Percentiles rank a stretch among this genome's conserved stretches.
These are phyloP conservation scores for Phaeolepiota aurea DNA, from an alignment of 768 basidiomycete genomes.

Conservation along the genomic window DNA sequence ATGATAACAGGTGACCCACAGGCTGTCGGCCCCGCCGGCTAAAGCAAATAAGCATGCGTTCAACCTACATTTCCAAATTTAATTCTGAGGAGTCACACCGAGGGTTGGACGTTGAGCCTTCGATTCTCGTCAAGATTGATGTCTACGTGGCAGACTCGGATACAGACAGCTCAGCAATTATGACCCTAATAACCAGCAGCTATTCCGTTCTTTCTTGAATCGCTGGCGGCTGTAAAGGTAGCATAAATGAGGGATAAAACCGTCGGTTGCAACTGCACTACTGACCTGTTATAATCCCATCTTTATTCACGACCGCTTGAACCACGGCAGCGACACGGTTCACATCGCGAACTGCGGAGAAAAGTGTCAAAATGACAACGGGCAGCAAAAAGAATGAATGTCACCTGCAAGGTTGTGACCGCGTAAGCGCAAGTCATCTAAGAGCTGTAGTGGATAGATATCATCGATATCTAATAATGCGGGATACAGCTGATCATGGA, in stretches of 20 bases:
- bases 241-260: neutral
- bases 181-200: slow-evolving; percentile 76
- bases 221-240: slow-evolving; percentile 60
- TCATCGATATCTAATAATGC: slow-evolving; percentile 49
- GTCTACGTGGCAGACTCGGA: too few relatives aligned
- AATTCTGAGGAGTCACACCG: too few relatives aligned
- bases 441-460: slow-evolving; percentile 44
- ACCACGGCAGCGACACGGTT: slow-evolving; percentile 72
- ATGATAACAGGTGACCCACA: too few relatives aligned
- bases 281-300: slow-evolving; percentile 59
- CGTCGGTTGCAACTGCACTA: slow-evolving; percentile 4
- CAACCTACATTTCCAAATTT: too few relatives aligned
- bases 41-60: too few relatives aligned
- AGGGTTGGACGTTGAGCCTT: too few relatives aligned
- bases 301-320: slow-evolving; percentile 49
- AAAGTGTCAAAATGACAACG: neutral
- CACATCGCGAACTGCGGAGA: slow-evolving; percentile 46
- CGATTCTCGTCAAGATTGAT: too few relatives aligned
- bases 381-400: neutral
- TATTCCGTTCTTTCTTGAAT: slow-evolving; percentile 89
- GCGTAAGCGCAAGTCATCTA: slow-evolving; percentile 43
- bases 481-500: slow-evolving; percentile 87
- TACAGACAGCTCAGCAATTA: too few relatives aligned
- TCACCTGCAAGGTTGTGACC: slow-evolving; percentile 71
- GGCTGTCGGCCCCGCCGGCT: too few relatives aligned